Percentiles rank a stretch among this genome's conserved stretches.
Evolutionary conservation across 1,284 basidiomycete species (phyloP).

Genomic region (Tilletiaria anomala): DNA sequence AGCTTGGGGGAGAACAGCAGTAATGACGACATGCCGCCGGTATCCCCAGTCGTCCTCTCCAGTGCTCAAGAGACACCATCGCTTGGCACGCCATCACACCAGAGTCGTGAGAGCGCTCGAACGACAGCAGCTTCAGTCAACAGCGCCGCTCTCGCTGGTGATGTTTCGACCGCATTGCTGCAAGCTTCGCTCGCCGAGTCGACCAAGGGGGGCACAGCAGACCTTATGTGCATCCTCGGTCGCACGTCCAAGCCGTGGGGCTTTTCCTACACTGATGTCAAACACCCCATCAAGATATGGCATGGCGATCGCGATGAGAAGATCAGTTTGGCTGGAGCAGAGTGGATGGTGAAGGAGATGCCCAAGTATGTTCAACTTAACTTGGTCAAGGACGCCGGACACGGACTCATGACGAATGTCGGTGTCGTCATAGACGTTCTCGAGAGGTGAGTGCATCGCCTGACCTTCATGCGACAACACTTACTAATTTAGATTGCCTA

Average conservation of each 20-base stretch:
- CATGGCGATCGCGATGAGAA: conserved; percentile 85
- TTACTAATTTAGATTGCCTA: too few species aligned
- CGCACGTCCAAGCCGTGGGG: conserved; percentile 66
- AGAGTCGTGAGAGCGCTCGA: too few species aligned
- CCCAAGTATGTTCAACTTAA: conserved; percentile 62
- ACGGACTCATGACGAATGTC: conserved; percentile 70
- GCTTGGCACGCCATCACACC: too few species aligned
- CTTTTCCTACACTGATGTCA: conserved; percentile 50
- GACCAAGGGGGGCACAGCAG: conserved; percentile 72
- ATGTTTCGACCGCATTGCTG: conserved; percentile 55
- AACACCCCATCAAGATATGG: conserved; percentile 71
- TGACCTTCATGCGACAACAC: too few species aligned
- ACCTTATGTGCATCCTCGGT: conserved; percentile 77
- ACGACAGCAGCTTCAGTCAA: too few species aligned
- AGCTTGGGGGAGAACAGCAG: too few species aligned
- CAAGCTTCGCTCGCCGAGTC: conserved; percentile 90
- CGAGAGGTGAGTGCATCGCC: conserved; percentile 22
- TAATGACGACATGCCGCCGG: too few species aligned
- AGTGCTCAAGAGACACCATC: too few species aligned
- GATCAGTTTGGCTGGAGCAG: conserved; percentile 64
- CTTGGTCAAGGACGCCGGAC: conserved; percentile 72
- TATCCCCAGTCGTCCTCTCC: too few species aligned
- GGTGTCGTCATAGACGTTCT: conserved; percentile 22
- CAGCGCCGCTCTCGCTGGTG: too few species aligned
- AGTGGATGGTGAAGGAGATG: conserved; percentile 80